Base-by-base conservation (phyloP, 2,329 filamentous ascomycete species). In the Aotearoamyces nothofagi region DNA sequence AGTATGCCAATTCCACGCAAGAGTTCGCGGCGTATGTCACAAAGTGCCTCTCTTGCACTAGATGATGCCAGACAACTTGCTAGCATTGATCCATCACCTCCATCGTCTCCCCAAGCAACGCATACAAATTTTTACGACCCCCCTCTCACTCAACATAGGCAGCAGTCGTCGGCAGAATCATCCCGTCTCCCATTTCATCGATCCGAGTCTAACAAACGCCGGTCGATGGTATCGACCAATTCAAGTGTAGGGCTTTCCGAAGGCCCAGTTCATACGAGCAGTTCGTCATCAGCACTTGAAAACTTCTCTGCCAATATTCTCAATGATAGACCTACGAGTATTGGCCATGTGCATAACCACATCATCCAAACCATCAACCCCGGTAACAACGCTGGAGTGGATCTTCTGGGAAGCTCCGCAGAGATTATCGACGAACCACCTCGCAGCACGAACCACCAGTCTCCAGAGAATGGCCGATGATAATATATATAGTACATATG, bases 1-100 rank as follows among this genome's bases (percentile, higher is more conserved):
- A 44, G 33, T 41, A 50, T 61, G 4, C 71, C 72, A 0, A 65
- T 84, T 17, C 78, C 80, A 3, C 64, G 78, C 16, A 82, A 77
- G 53, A 83, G 76, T 46, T 84, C 79, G 1, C 73, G 72, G 46
- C 64, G 76, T 22, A 41, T 42, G 26, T 49, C 47, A 4, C 41
- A 47, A 27, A 44, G 33, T 17, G 34, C 40, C 9, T 43, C 45
- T 27, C 22, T 45, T 9, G 37, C 36, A 15, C 19, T 27, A 11
- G 26, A 33, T 2, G 29, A 25, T 6, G 13, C 32, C 4, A 25
- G 35, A 5, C 37, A 35, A n/a, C 10, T 26, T 6, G 15, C 11
- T 10, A 15, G 15, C 5, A 5, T 26, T 5, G 24, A 15, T 10
- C 7, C 15, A 11, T 15, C 24, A 6, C 15, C 24, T 7, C 11